Evolutionary conservation across 495 filamentous ascomycete species (phyloP), one percentile per base, ranked within the genome.

Genomic region (Evansstolkia leycettana): DNA sequence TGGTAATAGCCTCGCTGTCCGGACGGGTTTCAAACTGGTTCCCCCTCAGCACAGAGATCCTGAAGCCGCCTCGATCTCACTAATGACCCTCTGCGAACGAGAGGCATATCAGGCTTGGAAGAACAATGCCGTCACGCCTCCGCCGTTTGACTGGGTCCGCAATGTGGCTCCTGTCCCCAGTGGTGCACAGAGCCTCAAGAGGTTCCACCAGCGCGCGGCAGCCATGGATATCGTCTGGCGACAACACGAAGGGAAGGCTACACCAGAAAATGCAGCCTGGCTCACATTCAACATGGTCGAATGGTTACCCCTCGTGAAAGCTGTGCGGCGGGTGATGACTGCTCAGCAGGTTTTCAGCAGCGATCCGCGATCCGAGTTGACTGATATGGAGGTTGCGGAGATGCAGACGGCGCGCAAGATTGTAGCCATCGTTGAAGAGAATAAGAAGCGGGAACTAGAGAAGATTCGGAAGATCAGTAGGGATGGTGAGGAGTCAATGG

Each of bases 171-270:
- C 40, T 2, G 29, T 57, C 3, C 39, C 40, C 0, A 13, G 33
- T 17, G 43, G 43, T 1, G 27, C 38, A 8, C 30, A 43, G 9
- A 44, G 42, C 17, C 17, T 42, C n/a, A 49, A 45, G 27, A 51
- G 36, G 9, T 52, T 52, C 19, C 20, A 37, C 2, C 38, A 49
- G 18, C 47, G 51, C n/a, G 51, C 51, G 8, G 42, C 26, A 11
- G 56, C 51, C 9, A 60, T 60, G 48, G 44, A 57, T 36, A 31
- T 51, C 5, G 31, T 57, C 30, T 57, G 48, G 46, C n/a, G n/a
- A n/a, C 26, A 35, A 3, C 40, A 44, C 10, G 24, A 43, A 26
- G 47, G 45, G 7, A n/a, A n/a, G n/a, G 45, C 51, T 15, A 46
- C 42, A 1, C 44, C 51, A 0, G 49, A 57, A 34, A 36, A 60